Evolutionary conservation across 495 filamentous ascomycete genomes (phyloP).

Genomic region (Lasiosphaeria miniovina): DNA sequence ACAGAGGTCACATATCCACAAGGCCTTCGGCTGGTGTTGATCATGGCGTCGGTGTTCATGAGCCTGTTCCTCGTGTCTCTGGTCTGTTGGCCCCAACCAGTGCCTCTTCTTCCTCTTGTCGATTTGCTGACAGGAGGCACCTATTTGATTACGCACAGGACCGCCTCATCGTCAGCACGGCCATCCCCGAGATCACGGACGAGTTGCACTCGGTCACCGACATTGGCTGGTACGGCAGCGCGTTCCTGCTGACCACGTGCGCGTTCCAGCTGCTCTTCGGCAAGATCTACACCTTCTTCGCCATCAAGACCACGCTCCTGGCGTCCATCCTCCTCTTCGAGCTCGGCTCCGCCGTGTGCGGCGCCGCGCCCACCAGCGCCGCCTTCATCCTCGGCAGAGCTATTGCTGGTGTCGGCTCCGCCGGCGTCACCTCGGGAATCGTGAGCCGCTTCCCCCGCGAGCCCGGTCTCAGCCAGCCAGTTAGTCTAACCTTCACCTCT

Average conservation of each 20-base stretch:
- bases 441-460: not conserved
- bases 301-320: conserved; percentile 42
- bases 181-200: conserved; percentile 51
- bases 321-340: conserved; percentile 46
- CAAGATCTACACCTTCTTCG: conserved; percentile 48
- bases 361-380: conserved; percentile 49
- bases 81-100: conserved; percentile 2
- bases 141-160: conserved; percentile 20
- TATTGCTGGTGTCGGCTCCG: conserved; percentile 49
- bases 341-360: conserved; percentile 54
- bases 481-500: conserved; percentile 16
- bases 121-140: no score
- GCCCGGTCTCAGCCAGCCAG: not conserved
- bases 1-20: conserved; percentile 28
- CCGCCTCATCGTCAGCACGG: conserved; percentile 44
- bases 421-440: conserved; percentile 37
- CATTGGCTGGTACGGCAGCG: conserved; percentile 56
- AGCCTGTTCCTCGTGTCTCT: conserved; percentile 38
- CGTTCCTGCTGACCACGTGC: conserved; percentile 49
- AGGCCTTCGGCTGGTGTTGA: conserved; percentile 25
- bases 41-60: conserved; percentile 32
- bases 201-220: conserved; percentile 47
- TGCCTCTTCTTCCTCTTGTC: no score
- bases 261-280: conserved; percentile 47
- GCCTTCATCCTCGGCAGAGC: conserved; percentile 56